Conservation (phyloP, 768 basidiomycete species). For the Rhodosporidiobolus sp. region DNA sequence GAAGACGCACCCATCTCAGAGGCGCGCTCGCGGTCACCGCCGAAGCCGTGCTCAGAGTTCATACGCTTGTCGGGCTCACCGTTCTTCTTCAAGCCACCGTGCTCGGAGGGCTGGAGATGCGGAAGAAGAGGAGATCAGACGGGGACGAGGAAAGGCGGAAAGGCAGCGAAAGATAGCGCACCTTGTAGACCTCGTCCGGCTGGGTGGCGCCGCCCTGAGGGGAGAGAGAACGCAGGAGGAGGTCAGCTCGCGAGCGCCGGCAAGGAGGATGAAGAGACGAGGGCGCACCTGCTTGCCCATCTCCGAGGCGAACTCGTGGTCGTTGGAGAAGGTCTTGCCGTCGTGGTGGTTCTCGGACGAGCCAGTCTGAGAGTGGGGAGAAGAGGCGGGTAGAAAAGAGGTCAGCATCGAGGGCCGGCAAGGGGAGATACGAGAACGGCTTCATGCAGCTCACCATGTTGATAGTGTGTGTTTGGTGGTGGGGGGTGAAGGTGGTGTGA, state of each 20-base stretch:
- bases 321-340: conserved; percentile 4
- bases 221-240: too few relatives aligned
- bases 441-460: conserved; percentile 1
- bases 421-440: neutral
- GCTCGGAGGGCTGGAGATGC: conserved; percentile 17
- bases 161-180: too few relatives aligned
- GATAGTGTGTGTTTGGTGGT: neutral
- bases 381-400: neutral
- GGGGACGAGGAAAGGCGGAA: too few relatives aligned
- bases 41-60: conserved; percentile 14
- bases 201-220: conserved; percentile 2
- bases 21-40: conserved; percentile 5
- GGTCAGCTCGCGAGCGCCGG: too few relatives aligned
- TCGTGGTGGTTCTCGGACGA: neutral
- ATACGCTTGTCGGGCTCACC: conserved; percentile 18
- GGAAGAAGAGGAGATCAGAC: too few relatives aligned
- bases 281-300: conserved; percentile 4
- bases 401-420: neutral
- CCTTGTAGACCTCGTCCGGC: conserved; percentile 22
- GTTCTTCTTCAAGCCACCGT: conserved; percentile 2
- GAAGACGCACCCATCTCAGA: neutral
- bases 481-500: neutral
- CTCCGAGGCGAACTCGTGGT: conserved; percentile 18
- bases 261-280: too few relatives aligned
- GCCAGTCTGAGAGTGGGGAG: neutral